Evolutionary conservation across 129 eudicot genomes (phyloP).

Genomic region (Centrapalus pauciflorus): DNA sequence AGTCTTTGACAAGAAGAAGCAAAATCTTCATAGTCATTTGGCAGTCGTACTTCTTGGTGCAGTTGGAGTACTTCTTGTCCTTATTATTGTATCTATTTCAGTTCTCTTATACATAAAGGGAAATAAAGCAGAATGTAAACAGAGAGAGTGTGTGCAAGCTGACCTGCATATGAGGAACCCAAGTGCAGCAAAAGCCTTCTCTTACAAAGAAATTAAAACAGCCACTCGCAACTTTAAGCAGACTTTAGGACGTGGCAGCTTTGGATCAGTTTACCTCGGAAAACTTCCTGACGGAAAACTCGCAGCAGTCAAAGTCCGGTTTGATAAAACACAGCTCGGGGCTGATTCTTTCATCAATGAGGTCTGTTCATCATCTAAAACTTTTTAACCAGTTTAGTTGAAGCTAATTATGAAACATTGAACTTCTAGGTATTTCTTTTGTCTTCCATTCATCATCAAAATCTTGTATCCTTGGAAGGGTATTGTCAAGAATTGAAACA

Average conservation of each 20-base stretch:
- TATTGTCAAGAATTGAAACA: conserved; percentile 81
- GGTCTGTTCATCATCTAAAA: conserved; percentile 38
- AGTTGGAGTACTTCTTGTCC: conserved; percentile 44
- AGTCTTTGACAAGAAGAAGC: conserved; percentile 51
- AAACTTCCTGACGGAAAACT: conserved; percentile 66
- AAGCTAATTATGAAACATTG: conserved; percentile 6
- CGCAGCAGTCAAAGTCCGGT: conserved; percentile 84
- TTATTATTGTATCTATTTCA: conserved; percentile 28
- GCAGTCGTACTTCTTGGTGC: conserved; percentile 55
- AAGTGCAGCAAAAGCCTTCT: conserved; percentile 58
- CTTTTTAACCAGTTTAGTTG: background rate
- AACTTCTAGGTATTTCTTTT: conserved; percentile 57
- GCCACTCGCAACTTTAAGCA: conserved; percentile 83
- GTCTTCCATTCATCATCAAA: conserved; percentile 78
- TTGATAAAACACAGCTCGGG: conserved; percentile 64
- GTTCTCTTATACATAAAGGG: conserved; percentile 41
- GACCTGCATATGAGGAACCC: conserved; percentile 42
- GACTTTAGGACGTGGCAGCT: conserved; percentile 79
- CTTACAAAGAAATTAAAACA: conserved; percentile 76
- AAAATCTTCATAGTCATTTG: conserved; percentile 48
- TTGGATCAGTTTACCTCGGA: conserved; percentile 80
- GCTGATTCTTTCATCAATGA: conserved; percentile 83
- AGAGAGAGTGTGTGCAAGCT: conserved; percentile 26
- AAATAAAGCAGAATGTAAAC: conserved; percentile 25
- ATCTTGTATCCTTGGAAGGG: conserved; percentile 85